phyloP scores from a whole-genome alignment of 345 rosid genomes.

The Microcos paniculata region DNA sequence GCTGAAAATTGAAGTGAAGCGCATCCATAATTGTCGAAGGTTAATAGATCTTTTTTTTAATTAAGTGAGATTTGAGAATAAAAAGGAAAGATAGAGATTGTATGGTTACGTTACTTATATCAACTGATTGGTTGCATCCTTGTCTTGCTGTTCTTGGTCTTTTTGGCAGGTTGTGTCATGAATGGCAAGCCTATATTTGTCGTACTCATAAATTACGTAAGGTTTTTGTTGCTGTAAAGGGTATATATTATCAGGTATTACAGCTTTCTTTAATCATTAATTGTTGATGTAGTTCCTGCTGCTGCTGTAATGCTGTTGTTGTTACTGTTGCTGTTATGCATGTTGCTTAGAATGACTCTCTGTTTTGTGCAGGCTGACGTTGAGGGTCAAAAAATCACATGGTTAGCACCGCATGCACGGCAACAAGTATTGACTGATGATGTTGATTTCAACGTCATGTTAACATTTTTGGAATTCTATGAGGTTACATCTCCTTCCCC shows the following conservation, averaged over 20 bases:
- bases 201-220: constrained; percentile 80
- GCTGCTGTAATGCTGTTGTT: not conserved
- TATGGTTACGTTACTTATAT: not conserved
- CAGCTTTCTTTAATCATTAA: constrained; percentile 2
- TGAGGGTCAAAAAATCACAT: constrained; percentile 93
- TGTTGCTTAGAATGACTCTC: not conserved
- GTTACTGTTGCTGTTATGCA: not conserved
- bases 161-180: constrained; percentile 73
- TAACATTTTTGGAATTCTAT: constrained; percentile 89
- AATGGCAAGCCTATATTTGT: constrained; percentile 92
- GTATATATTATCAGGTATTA: constrained; percentile 90
- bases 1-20: constrained; percentile 70
- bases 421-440: constrained; percentile 96
- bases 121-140: not conserved
- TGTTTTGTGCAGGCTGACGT: constrained; percentile 67
- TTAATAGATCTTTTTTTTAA: constrained; percentile 10
- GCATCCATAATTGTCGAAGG: constrained; percentile 86
- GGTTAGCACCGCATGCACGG: constrained; percentile 89
- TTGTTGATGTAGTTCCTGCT: not conserved
- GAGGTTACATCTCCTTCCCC: constrained; percentile 45
- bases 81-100: not conserved
- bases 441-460: constrained; percentile 78
- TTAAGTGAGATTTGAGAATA: not conserved
- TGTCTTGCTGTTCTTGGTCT: not conserved
- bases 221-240: constrained; percentile 89